Base-by-base conservation (phyloP, 352 stramenopile genomes). In the Phytophthora kernoviae region DNA sequence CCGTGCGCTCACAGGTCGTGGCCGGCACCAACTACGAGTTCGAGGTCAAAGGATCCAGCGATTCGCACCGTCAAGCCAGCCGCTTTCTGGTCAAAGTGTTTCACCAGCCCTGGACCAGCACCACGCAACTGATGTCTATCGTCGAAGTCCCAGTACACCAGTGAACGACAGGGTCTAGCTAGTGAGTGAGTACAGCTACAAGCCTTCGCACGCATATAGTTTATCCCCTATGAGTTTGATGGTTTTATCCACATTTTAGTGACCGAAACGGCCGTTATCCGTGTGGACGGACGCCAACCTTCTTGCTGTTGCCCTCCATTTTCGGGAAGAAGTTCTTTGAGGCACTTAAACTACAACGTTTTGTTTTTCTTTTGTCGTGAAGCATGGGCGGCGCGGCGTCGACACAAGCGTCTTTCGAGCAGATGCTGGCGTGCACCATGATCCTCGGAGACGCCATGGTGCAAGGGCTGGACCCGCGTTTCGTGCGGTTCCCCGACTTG, bases 391-490 rank as follows among this genome's bases (percentile, higher is more conserved):
- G 65, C 0, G 84, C 79, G 6, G 80, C 82, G 36, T 94, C 84
- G 9, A 91, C 77, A 24, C 76, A 91, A 41, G 66, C 75, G 11
- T 79, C 78, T 2, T 87, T 93, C 51, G 79, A 88, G 73, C 84
- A 94, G 62, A 92, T 92, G 82, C 82, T 94, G 50, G 84, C 84
- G 33, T 91, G 81, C 63, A 94, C 82, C 27, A 94, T 92, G 80
- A 74, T 94, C 55, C 77, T 94, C 9, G 84, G 82, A 6, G 80
- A 94, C 49, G 82, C 84, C 45, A 90, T 92, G 82, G 84, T 94
- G 27, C 77, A 91, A 44, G 84, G 84, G 0, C 61, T 93, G 30
- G 84, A 93, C 46, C 84, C 84, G 8, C 78, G 84, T 45, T 93
- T 88, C 53, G 77, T 93, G 44, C 77, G 77, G 11, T 93, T 93